These are phyloP conservation scores for Penicillium bialowiezense DNA, from an alignment of 495 filamentous ascomycete species.

Conservation along the genomic window DNA sequence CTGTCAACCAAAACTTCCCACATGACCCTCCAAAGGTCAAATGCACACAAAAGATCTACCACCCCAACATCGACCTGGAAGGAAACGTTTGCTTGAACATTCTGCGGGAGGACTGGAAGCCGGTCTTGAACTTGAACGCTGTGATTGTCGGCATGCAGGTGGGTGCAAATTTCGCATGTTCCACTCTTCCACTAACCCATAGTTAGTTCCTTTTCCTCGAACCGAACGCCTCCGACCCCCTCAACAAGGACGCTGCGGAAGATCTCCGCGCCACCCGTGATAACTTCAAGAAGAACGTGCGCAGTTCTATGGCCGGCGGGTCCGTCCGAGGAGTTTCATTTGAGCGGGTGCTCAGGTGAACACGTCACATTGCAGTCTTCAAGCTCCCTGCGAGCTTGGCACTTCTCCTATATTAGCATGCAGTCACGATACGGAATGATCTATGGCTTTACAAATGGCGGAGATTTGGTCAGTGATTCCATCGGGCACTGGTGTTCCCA, in stretches of 20 bases:
- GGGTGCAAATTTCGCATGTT: conserved; percentile 12
- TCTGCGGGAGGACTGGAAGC: conserved; percentile 97
- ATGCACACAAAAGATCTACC: conserved; percentile 97
- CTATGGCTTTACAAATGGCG: conserved; percentile 15
- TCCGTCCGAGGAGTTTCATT: conserved; percentile 67
- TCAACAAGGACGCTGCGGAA: conserved; percentile 96
- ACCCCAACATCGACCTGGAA: conserved; percentile 97
- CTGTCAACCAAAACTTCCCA: conserved; percentile 91
- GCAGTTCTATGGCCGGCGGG: conserved; percentile 77
- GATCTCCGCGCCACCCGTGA: conserved; percentile 83
- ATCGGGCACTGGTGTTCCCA: conserved; percentile 11
- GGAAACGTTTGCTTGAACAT: conserved; percentile 98
- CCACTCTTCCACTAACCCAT: background rate
- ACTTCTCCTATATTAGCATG: conserved; percentile 8
- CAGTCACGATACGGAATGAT: conserved; percentile 19
- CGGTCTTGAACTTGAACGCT: conserved; percentile 92
- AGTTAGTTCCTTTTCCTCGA: conserved; percentile 91
- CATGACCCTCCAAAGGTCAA: conserved; percentile 98
- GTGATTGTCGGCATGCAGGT: conserved; percentile 94
- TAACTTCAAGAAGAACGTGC: conserved; percentile 86
- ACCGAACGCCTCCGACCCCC: conserved; percentile 92
- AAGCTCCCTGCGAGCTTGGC: background rate
- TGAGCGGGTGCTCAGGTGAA: conserved; percentile 64
- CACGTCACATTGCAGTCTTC: background rate
- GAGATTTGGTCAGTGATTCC: background rate